Percentiles rank a stretch among this genome's conserved stretches.
phyloP scores from a whole-genome alignment of 441 rosid species.

The Aquilaria agallochum region DNA sequence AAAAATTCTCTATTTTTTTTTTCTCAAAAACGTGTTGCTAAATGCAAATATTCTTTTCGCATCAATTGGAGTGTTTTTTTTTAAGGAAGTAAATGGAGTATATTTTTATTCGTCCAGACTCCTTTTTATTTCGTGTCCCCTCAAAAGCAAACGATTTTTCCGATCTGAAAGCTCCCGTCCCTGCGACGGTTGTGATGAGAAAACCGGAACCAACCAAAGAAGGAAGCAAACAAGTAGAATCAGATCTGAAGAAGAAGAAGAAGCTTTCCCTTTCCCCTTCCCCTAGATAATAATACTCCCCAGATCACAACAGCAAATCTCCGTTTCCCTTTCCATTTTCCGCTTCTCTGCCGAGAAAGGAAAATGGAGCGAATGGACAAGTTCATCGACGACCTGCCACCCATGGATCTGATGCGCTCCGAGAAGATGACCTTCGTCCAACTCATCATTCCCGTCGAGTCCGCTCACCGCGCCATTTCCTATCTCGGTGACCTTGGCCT shows the following conservation, averaged over 20 bases:
- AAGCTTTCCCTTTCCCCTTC: no score
- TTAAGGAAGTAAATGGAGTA: no score
- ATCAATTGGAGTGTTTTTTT: not conserved
- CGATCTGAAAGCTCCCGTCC: conserved; percentile 8
- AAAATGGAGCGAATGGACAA: conserved; percentile 37
- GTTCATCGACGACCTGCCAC: conserved; percentile 63
- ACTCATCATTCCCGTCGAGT: conserved; percentile 92
- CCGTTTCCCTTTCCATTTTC: not conserved
- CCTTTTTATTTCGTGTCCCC: not conserved
- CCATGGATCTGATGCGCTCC: conserved; percentile 99
- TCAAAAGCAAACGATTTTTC: conserved; percentile 4
- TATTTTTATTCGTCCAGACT: no score
- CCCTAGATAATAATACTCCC: no score
- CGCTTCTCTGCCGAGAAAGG: conserved; percentile 26
- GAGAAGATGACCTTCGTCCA: conserved; percentile 94
- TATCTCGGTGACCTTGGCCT: conserved; percentile 97
- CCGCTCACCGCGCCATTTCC: conserved; percentile 86
- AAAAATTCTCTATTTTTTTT: no score
- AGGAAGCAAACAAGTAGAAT: not conserved
- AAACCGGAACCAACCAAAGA: conserved; percentile 16
- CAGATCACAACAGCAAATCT: conserved; percentile 7
- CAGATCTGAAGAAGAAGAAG: conserved; percentile 16
- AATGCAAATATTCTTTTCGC: no score
- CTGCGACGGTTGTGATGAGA: conserved; percentile 21
- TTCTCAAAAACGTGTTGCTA: no score